Base-by-base conservation (phyloP, 2,329 filamentous ascomycete species). In the Leptographium lundbergii region DNA sequence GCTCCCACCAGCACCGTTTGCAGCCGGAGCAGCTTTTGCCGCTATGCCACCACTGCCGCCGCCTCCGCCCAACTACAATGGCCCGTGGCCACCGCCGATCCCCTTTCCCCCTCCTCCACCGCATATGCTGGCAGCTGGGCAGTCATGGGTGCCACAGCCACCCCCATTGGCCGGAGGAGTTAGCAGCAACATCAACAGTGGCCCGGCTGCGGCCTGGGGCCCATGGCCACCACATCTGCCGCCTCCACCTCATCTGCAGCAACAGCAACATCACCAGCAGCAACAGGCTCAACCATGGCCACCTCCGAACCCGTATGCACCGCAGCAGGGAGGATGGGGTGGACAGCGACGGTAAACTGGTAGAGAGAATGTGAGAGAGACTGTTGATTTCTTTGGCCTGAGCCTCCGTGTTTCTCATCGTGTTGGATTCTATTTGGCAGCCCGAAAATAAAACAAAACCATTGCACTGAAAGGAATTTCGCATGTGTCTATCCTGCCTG, bases 71-170 rank as follows among this genome's bases (percentile, higher is more conserved):
- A 54, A 59, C 55, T 63, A 60, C 47, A 57, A 61, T 6, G 62
- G 62, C 2, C 59, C 24, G 17, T 63, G 62, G 62, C 62, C 62
- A 3, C 62, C 58, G 19, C 59, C 58, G 4, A 32, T 59, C 6
- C 62, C 62, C 1, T 53, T 39, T 13, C 56, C 47, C 19, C 54
- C 52, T 11, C 22, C 22, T 7, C 56, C 58, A n/a, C 29, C 51
- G 7, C 56, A 51, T 22, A 22, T 22, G 19, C 22, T 34, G n/a
- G n/a, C 47, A n/a, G n/a, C 14, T 4, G 34, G 34, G 6, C 24
- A 25, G 55, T 51, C 19, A n/a, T 22, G 52, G 52, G 11, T 39
- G 22, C 34, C 34, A 22, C 36, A 29, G 39, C 24, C 34, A 19
- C 36, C 22, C 10, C 45, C 45, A 22, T 7, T n/a, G 39, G 27